Percentiles rank a stretch among this genome's conserved stretches.
Evolutionary conservation across 805 yeast genomes (phyloP).

Genomic region (Cyberlindnera galapagoensis): DNA sequence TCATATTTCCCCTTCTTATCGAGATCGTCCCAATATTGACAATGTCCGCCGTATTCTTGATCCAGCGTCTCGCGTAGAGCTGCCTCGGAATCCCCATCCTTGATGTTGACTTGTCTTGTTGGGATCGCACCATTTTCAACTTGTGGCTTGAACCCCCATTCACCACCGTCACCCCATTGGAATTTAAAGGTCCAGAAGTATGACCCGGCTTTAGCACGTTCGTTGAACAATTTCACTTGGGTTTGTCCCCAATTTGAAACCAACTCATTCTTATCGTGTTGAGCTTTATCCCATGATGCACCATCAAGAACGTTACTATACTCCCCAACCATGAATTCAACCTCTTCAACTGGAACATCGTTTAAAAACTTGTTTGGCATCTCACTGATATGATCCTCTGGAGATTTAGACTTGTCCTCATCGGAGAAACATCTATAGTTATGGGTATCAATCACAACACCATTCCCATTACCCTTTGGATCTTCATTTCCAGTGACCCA

Average conservation of each 20-base stretch:
- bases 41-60: constrained; percentile 40
- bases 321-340: constrained; percentile 79
- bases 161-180: constrained; percentile 87
- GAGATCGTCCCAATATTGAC: constrained; percentile 59
- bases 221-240: constrained; percentile 41
- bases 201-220: constrained; percentile 60
- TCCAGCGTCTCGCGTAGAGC: constrained; percentile 35
- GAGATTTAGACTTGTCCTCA: constrained; percentile 57
- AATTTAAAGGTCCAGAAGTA: constrained; percentile 92
- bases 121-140: constrained; percentile 53
- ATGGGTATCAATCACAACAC: constrained; percentile 78
- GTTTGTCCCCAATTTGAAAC: constrained; percentile 55
- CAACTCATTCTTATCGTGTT: constrained; percentile 43
- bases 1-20: constrained; percentile 60
- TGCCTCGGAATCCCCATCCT: constrained; percentile 15
- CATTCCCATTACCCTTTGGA: constrained; percentile 33
- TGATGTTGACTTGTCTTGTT: constrained; percentile 12
- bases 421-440: constrained; percentile 82
- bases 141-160: constrained; percentile 90
- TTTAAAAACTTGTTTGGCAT: constrained; percentile 44
- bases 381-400: constrained; percentile 55
- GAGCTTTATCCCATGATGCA: constrained; percentile 55
- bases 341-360: constrained; percentile 46
- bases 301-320: constrained; percentile 84
- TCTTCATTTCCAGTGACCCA: constrained; percentile 45